Evolutionary conservation across 139 green algal species (phyloP).

Genomic region (Haematococcus sp.): DNA sequence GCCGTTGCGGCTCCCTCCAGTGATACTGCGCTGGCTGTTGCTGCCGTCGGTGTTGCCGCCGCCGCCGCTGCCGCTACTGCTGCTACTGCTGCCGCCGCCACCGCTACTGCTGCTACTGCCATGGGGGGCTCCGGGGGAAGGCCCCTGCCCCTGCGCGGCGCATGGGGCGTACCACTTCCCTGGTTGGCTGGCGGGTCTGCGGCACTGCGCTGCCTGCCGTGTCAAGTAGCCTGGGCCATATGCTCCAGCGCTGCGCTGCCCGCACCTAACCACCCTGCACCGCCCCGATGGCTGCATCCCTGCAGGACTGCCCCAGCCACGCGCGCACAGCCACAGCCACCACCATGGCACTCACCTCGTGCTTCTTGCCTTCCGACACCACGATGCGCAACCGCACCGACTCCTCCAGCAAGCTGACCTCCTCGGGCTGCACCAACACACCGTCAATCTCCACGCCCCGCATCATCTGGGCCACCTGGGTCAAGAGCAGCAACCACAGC

Average conservation of each 20-base stretch:
- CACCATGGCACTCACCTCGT: conserved; percentile 59
- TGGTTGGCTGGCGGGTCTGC: too few species aligned
- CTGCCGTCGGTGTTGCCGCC: not conserved
- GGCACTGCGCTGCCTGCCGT: too few species aligned
- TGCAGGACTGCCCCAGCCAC: too few species aligned
- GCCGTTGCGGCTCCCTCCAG: not conserved
- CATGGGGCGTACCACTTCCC: too few species aligned
- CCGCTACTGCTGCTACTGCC: not conserved
- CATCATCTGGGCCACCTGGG: conserved; percentile 32
- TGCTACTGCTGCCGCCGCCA: not conserved
- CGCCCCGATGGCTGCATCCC: too few species aligned
- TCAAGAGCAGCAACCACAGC: not conserved
- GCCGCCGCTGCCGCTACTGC: not conserved
- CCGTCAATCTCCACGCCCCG: conserved; percentile 55
- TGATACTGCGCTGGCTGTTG: not conserved
- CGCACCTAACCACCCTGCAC: too few species aligned
- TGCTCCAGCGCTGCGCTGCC: too few species aligned
- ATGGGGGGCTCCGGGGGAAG: not conserved
- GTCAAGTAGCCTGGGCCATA: too few species aligned
- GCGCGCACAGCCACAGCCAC: not conserved
- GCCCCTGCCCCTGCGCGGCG: too few species aligned
- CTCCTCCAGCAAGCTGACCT: conserved; percentile 22
- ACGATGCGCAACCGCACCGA: conserved; percentile 54
- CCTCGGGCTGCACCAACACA: conserved; percentile 41
- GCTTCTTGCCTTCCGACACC: conserved; percentile 82